A percentile compares a stretch with the other conserved stretches of the same genome.
Evolutionary conservation across 148 eudicot genomes (phyloP).

Genomic region (Polygonum aviculare): DNA sequence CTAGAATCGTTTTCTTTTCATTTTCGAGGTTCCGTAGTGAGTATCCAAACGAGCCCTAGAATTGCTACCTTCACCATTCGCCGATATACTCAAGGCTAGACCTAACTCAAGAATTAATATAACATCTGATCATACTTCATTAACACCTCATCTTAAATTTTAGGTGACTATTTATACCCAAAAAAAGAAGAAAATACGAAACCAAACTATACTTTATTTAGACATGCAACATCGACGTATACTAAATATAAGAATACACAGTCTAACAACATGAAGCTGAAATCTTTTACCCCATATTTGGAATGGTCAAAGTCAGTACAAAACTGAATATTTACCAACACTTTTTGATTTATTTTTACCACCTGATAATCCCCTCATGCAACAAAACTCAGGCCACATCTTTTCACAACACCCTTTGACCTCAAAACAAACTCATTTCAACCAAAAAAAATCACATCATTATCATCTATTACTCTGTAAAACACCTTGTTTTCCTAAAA

Average conservation of each 20-base stretch:
- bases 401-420: neutral
- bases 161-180: neutral
- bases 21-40: too few species aligned
- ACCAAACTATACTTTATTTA: neutral
- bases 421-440: neutral
- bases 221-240: neutral
- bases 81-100: too few species aligned
- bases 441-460: neutral
- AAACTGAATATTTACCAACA: conserved; percentile 2
- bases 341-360: neutral
- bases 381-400: neutral
- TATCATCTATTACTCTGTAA: neutral
- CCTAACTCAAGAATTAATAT: too few species aligned
- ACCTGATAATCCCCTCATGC: neutral
- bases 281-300: conserved; percentile 3
- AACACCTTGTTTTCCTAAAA: conserved; percentile 2
- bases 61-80: too few species aligned
- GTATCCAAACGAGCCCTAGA: too few species aligned
- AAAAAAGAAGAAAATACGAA: neutral
- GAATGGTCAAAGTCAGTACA: conserved; percentile 10
- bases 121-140: too few species aligned
- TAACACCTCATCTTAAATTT: too few species aligned
- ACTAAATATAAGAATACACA: neutral
- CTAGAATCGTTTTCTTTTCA: too few species aligned
- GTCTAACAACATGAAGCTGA: neutral